A percentile compares a stretch with the other conserved stretches of the same genome.
Evolutionary conservation across 2,329 filamentous ascomycete genomes (phyloP).

Genomic region (Nakataea oryzae): DNA sequence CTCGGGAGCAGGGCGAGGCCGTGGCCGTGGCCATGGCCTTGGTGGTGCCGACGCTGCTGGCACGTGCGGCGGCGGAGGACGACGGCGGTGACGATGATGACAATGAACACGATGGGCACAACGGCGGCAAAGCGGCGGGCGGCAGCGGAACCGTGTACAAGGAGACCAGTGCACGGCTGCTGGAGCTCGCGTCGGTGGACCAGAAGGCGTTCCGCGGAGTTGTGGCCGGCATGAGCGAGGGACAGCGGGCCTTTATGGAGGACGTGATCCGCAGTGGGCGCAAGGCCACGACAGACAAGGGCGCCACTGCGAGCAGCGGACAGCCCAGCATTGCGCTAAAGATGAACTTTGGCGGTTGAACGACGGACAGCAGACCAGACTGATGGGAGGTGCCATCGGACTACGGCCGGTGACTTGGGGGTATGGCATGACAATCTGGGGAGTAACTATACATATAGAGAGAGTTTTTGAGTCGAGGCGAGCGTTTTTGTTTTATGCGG

Average conservation of each 20-base stretch:
- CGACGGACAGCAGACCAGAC: neutral
- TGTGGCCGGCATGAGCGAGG: slow-evolving; percentile 59
- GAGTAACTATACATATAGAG: neutral
- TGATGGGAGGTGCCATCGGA: too few species aligned
- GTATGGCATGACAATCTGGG: too few species aligned
- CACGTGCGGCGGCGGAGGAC: slow-evolving; percentile 49
- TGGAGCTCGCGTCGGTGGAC: slow-evolving; percentile 73
- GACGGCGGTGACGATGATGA: slow-evolving; percentile 27
- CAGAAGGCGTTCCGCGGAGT: slow-evolving; percentile 63
- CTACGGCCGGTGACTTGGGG: too few species aligned
- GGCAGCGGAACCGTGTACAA: slow-evolving; percentile 41
- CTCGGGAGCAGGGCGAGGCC: slow-evolving; percentile 24
- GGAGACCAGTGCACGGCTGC: slow-evolving; percentile 65
- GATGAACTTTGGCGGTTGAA: slow-evolving; percentile 67
- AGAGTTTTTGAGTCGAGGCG: neutral
- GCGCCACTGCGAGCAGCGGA: slow-evolving; percentile 30
- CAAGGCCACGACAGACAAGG: slow-evolving; percentile 28
- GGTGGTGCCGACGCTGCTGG: slow-evolving; percentile 66
- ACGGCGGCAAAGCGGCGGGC: slow-evolving; percentile 23
- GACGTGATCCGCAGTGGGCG: slow-evolving; percentile 62
- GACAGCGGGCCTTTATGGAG: slow-evolving; percentile 70
- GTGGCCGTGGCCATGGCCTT: slow-evolving; percentile 58
- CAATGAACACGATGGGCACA: neutral
- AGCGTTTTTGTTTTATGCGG: neutral
- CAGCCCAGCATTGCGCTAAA: slow-evolving; percentile 85